These are phyloP conservation scores for Coffea eugenioides DNA, from an alignment of 257 asterid species.

Conservation along the genomic window DNA sequence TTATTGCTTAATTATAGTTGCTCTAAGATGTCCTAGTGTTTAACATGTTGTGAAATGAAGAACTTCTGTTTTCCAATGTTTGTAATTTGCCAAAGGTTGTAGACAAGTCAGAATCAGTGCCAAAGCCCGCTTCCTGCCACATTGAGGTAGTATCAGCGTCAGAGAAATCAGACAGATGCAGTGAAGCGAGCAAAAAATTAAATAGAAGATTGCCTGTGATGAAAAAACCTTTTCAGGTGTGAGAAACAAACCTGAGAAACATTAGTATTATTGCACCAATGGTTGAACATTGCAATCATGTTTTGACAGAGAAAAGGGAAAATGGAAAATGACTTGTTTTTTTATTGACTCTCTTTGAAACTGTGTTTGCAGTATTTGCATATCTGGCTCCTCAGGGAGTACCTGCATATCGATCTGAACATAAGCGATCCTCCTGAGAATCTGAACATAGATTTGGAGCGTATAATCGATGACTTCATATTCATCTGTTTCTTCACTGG, in stretches of 20 bases:
- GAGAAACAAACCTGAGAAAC: not conserved
- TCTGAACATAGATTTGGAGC: constrained; percentile 45
- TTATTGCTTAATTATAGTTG: not conserved
- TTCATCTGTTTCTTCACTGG: constrained; percentile 97
- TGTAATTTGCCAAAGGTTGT: not conserved
- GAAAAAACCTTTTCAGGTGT: constrained; percentile 20
- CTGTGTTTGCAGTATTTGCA: constrained; percentile 43
- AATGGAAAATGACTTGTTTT: not conserved
- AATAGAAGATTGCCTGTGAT: not conserved
- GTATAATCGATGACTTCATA: constrained; percentile 87
- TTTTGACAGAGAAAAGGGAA: not conserved
- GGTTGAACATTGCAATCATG: not conserved
- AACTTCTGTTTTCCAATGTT: not conserved
- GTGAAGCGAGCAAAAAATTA: not conserved
- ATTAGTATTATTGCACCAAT: not conserved
- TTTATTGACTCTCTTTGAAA: not conserved
- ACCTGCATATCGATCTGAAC: constrained; percentile 56
- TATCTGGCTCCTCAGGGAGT: constrained; percentile 56
- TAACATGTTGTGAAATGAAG: not conserved
- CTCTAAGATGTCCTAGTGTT: not conserved
- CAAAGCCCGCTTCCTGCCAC: not conserved
- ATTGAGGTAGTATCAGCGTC: not conserved
- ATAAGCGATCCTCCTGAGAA: constrained; percentile 32
- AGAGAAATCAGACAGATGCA: not conserved
- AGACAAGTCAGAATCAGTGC: not conserved